These are phyloP conservation scores for Albifimbria verrucaria DNA, from an alignment of 2,329 filamentous ascomycete species.

Conservation along the genomic window DNA sequence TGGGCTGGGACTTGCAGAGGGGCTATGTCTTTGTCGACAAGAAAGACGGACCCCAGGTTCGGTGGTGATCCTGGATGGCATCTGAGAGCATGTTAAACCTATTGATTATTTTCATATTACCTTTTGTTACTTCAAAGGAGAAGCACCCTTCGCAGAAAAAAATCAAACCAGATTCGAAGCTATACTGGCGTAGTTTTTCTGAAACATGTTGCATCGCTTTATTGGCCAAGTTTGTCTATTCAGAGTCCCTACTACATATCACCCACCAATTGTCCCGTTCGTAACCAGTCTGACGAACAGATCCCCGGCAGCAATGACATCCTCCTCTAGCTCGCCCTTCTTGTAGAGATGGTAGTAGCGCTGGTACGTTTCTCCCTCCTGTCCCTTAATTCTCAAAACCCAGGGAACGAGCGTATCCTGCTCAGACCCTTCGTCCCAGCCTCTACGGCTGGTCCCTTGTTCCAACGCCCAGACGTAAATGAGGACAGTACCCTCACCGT, in stretches of 20 bases:
- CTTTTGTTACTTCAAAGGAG: conserved; percentile 12
- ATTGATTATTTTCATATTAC: neutral
- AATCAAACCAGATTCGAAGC: too few relatives aligned
- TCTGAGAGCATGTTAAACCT: neutral
- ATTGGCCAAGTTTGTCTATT: neutral
- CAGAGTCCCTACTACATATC: conserved; percentile 43
- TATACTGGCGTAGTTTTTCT: too few relatives aligned
- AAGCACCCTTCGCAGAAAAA: too few relatives aligned
- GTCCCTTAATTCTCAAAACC: conserved; percentile 58
- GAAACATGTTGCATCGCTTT: too few relatives aligned
- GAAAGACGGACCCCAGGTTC: neutral
- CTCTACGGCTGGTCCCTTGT: conserved; percentile 79
- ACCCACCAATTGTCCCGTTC: conserved; percentile 99
- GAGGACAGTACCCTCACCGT: conserved; percentile 64
- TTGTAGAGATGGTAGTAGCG: conserved; percentile 94
- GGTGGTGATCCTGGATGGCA: neutral
- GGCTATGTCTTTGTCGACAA: neutral
- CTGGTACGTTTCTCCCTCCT: conserved; percentile 62
- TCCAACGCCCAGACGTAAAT: conserved; percentile 96
- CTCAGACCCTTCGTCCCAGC: conserved; percentile 78
- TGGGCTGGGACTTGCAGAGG: neutral
- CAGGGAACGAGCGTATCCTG: conserved; percentile 97
- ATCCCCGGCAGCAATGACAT: conserved; percentile 73
- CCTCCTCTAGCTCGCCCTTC: conserved; percentile 79
- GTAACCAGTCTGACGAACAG: conserved; percentile 77